Evolutionary conservation across 2,329 filamentous ascomycete species (phyloP).

Genomic region (Xylogone sp.): DNA sequence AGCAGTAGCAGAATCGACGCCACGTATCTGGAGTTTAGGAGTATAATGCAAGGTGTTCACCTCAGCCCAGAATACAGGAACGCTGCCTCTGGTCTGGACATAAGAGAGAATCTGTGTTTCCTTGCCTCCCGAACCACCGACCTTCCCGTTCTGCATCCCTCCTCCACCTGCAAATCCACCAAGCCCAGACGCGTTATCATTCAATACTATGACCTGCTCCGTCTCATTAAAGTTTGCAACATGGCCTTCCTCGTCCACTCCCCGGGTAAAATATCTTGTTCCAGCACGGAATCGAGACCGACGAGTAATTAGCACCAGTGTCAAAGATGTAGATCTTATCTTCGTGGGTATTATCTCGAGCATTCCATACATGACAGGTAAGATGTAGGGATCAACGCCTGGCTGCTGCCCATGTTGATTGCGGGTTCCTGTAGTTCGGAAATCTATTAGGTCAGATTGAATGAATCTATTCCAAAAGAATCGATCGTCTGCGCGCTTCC

Average conservation of each 20-base stretch:
- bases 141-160: slow-evolving; percentile 71
- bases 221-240: slow-evolving; percentile 99
- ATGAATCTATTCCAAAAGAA: slow-evolving; percentile 99
- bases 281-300: slow-evolving; percentile 85
- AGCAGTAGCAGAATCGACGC: slow-evolving; percentile 73
- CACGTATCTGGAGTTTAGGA: slow-evolving; percentile 82
- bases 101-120: slow-evolving; percentile 91
- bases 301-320: slow-evolving; percentile 82
- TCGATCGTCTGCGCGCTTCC: slow-evolving; percentile 90
- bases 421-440: slow-evolving; percentile 62
- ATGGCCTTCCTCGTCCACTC: slow-evolving; percentile 87
- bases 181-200: slow-evolving; percentile 71
- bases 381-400: slow-evolving; percentile 82
- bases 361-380: slow-evolving; percentile 96
- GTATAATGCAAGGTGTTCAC: slow-evolving; percentile 91
- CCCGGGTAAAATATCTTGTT: slow-evolving; percentile 91
- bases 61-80: slow-evolving; percentile 95
- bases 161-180: slow-evolving; percentile 77
- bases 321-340: slow-evolving; percentile 80
- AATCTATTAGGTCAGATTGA: slow-evolving; percentile 86
- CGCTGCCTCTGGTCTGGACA: slow-evolving; percentile 93
- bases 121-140: slow-evolving; percentile 53
- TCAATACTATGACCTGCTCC: slow-evolving; percentile 86
- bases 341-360: slow-evolving; percentile 83
- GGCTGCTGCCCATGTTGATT: slow-evolving; percentile 67